A percentile compares a stretch with the other conserved stretches of the same genome.
Conservation (phyloP, 192 early-diverging fungal species). For the Obelidium mucronatum region DNA sequence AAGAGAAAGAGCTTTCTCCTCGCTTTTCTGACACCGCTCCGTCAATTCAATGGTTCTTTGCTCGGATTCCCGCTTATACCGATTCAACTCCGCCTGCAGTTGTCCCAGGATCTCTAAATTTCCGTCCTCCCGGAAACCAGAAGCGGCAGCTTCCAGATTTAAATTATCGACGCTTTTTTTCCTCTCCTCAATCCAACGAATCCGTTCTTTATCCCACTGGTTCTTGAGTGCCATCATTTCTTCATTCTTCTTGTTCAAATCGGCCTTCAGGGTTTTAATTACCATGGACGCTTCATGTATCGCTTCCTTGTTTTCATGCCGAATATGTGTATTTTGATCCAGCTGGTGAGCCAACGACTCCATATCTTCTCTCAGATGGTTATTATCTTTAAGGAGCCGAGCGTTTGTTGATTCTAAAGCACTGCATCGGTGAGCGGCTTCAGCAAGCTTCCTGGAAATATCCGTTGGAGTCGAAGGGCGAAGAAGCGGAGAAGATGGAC, state of each 20-base stretch:
- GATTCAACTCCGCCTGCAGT: not conserved
- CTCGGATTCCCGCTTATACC: not conserved
- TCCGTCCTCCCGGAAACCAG: not conserved
- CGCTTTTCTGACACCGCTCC: not conserved
- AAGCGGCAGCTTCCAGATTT: not conserved
- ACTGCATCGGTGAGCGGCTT: not conserved
- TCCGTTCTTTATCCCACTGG: slow-evolving; percentile 1
- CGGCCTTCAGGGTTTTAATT: not conserved
- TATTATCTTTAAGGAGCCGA: not conserved
- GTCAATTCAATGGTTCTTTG: not conserved
- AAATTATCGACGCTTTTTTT: not conserved
- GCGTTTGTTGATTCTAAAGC: not conserved
- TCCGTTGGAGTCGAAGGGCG: not conserved
- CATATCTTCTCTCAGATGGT: not conserved
- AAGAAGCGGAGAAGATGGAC: not conserved
- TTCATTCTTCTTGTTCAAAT: not conserved
- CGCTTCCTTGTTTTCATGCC: not conserved
- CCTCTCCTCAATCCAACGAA: slow-evolving; percentile 2
- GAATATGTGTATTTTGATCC: not conserved
- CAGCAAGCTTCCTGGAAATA: not conserved
- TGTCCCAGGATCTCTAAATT: not conserved
- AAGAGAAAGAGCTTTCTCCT: not conserved
- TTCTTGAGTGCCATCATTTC: not conserved
- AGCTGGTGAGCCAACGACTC: not conserved
- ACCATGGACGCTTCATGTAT: not conserved